A percentile compares a stretch with the other conserved stretches of the same genome.
These are phyloP conservation scores for Coprinopsis strossmayeri DNA, from an alignment of 768 basidiomycete genomes.

Conservation along the genomic window DNA sequence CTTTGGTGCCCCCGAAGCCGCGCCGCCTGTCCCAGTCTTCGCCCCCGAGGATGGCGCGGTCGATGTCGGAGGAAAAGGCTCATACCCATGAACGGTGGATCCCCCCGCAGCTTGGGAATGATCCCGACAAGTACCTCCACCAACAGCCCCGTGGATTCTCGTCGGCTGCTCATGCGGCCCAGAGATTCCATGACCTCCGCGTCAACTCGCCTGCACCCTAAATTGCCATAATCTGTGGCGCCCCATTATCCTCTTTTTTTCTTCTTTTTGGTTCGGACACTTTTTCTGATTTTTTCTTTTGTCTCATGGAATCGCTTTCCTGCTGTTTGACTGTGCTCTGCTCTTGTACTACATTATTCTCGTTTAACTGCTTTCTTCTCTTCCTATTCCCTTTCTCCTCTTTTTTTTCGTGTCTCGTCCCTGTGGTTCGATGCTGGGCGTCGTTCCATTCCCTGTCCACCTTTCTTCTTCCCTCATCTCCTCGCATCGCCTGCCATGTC, in stretches of 20 bases:
- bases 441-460: constrained; percentile 5
- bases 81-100: constrained; percentile 61
- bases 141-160: constrained; percentile 12
- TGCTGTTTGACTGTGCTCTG: constrained; percentile 27
- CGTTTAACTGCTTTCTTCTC: constrained; percentile 12
- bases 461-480: constrained; percentile 14
- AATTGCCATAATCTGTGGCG: neutral
- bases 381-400: constrained; percentile 16
- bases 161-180: constrained; percentile 8
- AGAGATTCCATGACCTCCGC: constrained; percentile 6
- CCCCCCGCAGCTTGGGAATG: constrained; percentile 31
- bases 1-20: constrained; percentile 32
- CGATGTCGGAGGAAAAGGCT: constrained; percentile 62
- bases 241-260: neutral
- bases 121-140: constrained; percentile 9
- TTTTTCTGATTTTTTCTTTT: constrained; percentile 8
- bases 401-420: too few relatives aligned
- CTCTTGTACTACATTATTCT: constrained; percentile 19
- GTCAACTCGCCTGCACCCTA: neutral
- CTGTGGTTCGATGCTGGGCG: too few relatives aligned
- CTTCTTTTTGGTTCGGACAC: neutral
- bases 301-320: constrained; percentile 12
- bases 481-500: constrained; percentile 7
- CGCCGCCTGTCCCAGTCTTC: constrained; percentile 47
- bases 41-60: constrained; percentile 52